Base-by-base conservation (phyloP, 768 basidiomycete genomes). In the Hysterangium stoloniferum region DNA sequence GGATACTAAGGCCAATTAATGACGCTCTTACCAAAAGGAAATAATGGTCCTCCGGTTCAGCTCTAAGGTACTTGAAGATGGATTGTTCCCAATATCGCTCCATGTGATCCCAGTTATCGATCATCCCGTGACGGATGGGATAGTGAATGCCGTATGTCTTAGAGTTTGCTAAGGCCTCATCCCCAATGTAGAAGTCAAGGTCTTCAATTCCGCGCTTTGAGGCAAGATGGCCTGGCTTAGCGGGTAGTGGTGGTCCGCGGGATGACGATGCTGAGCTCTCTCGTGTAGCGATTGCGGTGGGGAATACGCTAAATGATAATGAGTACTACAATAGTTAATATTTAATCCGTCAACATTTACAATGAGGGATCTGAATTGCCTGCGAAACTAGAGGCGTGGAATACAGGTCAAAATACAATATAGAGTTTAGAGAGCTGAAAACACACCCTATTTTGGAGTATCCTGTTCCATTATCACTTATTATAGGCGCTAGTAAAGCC, bases 41-140 rank as follows among this genome's bases (percentile, higher is more conserved):
- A 68, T 97, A 88, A 67, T 98, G 96, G 69, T 98, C 95, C 69
- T 98, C 96, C 12, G 96, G 96, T 68, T 99, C 96, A 6, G 94
- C 94, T 51, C 95, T 78, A 54, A 99, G 76, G 71, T 98, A 98
- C 70, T 99, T 98, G 82, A 98, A 99, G 77, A 98, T 98, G 57
- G 86, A 90, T 74, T 99, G 95, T 66, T 96, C 93, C 96, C 96
- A 99, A 69, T 93, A 97, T 25, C 94, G 76, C 66, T 98, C 95
- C 94, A 98, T 98, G 58, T 96, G 82, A 65, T 94, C 91, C 91
- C 91, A 94, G 61, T 96, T 96, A 56, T 96, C 94, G 61, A 96
- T 95, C 85, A 89, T 85, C 22, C 95, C 95, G 62, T 98, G 96
- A 48, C 89, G 79, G 62, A 98, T 97, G 12, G 96, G 96, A 67